These are phyloP conservation scores for Thelonectria discophora DNA, from an alignment of 2,329 filamentous ascomycete species.

Conservation along the genomic window DNA sequence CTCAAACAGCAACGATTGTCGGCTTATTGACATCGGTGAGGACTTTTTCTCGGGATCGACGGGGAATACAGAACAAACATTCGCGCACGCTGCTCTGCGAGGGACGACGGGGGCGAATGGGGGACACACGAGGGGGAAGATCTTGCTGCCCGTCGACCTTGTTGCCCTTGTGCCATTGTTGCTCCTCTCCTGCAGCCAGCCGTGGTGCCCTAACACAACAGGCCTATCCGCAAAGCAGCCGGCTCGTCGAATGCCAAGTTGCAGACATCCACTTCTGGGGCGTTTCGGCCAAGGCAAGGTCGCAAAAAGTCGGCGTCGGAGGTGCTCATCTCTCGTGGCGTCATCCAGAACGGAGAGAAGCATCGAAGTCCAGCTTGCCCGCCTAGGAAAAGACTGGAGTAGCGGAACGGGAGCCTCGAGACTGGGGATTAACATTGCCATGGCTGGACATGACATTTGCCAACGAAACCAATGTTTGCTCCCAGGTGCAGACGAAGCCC, in stretches of 20 bases:
- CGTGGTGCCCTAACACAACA: neutral
- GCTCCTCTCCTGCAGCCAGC: neutral
- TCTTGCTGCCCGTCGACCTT: conserved; percentile 12
- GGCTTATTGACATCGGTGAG: conserved; percentile 9
- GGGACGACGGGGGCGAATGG: neutral
- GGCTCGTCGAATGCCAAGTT: conserved; percentile 7
- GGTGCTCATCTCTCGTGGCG: conserved; percentile 4
- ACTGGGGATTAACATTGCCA: neutral
- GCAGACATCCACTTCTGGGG: conserved; percentile 8
- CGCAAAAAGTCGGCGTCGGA: conserved; percentile 5
- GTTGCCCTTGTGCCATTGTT: neutral
- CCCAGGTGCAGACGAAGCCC: neutral
- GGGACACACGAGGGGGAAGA: neutral
- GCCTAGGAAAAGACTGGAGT: neutral
- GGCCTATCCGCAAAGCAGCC: neutral
- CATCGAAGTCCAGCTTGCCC: neutral
- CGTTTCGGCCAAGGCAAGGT: neutral
- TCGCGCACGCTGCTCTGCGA: neutral
- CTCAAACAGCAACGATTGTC: conserved; percentile 13
- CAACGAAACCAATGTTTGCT: neutral
- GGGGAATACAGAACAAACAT: neutral
- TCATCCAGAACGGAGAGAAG: conserved; percentile 1
- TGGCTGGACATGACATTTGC: neutral
- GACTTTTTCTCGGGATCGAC: conserved; percentile 3
- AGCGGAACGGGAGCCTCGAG: neutral